A percentile compares a stretch with the other conserved stretches of the same genome.
Conservation (phyloP, 805 yeast species). For the Grigorovia yakushimaensis region DNA sequence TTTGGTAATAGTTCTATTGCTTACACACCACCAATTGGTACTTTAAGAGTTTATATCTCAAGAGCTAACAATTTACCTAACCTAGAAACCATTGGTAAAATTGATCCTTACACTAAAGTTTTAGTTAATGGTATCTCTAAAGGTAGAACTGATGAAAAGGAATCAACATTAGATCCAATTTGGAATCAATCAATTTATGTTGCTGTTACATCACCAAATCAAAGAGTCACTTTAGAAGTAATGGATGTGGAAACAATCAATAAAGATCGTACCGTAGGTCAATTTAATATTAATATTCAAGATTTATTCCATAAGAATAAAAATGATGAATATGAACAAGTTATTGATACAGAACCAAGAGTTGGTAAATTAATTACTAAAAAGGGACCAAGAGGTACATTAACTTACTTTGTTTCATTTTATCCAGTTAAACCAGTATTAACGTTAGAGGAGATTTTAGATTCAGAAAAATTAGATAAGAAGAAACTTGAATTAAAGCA, state of each 20-base stretch:
- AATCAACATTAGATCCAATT: conserved; percentile 63
- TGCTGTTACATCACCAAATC: conserved; percentile 75
- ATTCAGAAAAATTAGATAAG: conserved; percentile 37
- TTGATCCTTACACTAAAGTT: conserved; percentile 85
- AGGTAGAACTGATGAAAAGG: conserved; percentile 64
- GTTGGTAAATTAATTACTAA: conserved; percentile 57
- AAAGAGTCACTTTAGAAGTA: conserved; percentile 72
- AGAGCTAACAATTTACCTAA: conserved; percentile 70
- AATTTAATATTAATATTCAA: conserved; percentile 57
- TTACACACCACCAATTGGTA: conserved; percentile 93
- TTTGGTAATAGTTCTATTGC: conserved; percentile 65
- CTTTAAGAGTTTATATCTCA: conserved; percentile 60
- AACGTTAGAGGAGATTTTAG: conserved; percentile 62
- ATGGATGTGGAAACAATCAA: conserved; percentile 80
- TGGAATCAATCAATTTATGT: conserved; percentile 80
- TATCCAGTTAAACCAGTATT: conserved; percentile 76
- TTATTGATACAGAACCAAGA: conserved; percentile 45
- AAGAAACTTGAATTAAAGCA: conserved; percentile 31
- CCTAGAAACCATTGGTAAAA: conserved; percentile 78
- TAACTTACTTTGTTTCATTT: conserved; percentile 68
- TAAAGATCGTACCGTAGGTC: conserved; percentile 83
- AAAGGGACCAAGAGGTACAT: conserved; percentile 75
- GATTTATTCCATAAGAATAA: conserved; percentile 54
- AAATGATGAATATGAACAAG: conserved; percentile 53
- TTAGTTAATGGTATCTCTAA: conserved; percentile 66